A percentile compares a stretch with the other conserved stretches of the same genome.
Conservation (phyloP, 1,284 basidiomycete genomes). For the Porogramme epimiltina region DNA sequence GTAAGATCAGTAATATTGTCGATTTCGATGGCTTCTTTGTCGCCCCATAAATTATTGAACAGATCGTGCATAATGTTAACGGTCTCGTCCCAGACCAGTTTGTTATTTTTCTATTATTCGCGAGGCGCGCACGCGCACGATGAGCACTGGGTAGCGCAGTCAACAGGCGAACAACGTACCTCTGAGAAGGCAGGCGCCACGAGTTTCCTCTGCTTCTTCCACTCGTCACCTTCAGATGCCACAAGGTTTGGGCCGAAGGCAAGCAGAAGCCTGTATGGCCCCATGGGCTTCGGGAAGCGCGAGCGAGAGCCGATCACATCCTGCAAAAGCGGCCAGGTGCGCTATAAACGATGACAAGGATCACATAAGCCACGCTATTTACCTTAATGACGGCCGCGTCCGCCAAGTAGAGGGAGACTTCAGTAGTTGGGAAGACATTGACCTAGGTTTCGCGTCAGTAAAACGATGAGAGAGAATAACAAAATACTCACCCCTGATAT, state of each 20-base stretch:
- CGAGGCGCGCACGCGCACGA: neutral
- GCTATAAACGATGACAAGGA: neutral
- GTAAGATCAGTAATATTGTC: slow-evolving; percentile 42
- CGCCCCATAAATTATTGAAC: slow-evolving; percentile 39
- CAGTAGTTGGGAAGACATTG: slow-evolving; percentile 10
- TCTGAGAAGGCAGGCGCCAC: slow-evolving; percentile 44
- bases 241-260: slow-evolving; percentile 57
- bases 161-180: slow-evolving; percentile 21
- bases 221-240: slow-evolving; percentile 57
- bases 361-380: neutral
- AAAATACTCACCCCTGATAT: slow-evolving; percentile 24
- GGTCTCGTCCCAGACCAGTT: slow-evolving; percentile 59
- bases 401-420: slow-evolving; percentile 25
- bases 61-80: slow-evolving; percentile 39
- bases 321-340: slow-evolving; percentile 7
- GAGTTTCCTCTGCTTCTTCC: slow-evolving; percentile 60
- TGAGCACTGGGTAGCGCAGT: neutral
- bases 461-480: slow-evolving; percentile 1
- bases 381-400: slow-evolving; percentile 28
- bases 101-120: slow-evolving; percentile 49
- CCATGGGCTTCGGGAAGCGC: slow-evolving; percentile 39
- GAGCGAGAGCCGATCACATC: slow-evolving; percentile 25
- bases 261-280: slow-evolving; percentile 34
- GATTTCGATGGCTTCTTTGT: slow-evolving; percentile 30
- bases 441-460: slow-evolving; percentile 7